Conservation (phyloP, 768 basidiomycete genomes). For the Baorangia bicolor region DNA sequence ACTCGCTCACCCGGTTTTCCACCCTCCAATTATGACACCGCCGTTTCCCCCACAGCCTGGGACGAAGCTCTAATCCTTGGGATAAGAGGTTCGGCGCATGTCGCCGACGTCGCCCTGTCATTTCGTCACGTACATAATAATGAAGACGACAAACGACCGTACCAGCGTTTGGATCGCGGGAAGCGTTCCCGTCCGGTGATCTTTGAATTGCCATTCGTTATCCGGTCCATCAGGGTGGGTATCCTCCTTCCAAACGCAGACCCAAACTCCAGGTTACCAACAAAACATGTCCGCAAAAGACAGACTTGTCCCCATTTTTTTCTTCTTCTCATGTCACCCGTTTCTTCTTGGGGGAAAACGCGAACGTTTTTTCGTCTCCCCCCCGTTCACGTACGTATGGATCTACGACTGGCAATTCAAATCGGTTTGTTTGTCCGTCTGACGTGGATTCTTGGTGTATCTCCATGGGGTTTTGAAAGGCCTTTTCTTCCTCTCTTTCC, state of each 20-base stretch:
- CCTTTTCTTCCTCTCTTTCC: no score
- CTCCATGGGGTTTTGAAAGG: no score
- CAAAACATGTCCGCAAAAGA: neutral
- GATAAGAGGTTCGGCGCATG: constrained; percentile 1
- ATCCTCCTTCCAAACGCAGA: constrained; percentile 5
- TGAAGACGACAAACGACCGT: constrained; percentile 1
- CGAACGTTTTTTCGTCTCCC: neutral
- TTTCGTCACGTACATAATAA: constrained; percentile 25
- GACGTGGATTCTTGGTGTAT: neutral
- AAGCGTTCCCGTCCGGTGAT: constrained; percentile 5
- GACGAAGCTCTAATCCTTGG: constrained; percentile 28
- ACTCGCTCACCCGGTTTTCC: constrained; percentile 23
- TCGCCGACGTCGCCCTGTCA: neutral
- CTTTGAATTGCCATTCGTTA: neutral
- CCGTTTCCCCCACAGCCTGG: constrained; percentile 31
- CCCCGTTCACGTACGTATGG: neutral
- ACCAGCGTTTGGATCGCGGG: constrained; percentile 4
- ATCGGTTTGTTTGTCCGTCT: neutral
- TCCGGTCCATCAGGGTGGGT: neutral
- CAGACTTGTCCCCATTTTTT: neutral
- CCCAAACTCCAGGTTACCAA: neutral
- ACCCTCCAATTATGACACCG: constrained; percentile 32
- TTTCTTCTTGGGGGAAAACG: neutral
- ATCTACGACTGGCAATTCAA: neutral
- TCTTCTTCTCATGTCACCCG: constrained; percentile 19